Evolutionary conservation across 129 eudicot genomes (phyloP), one percentile per base, ranked within the genome.

Genomic region (Rutidosis leptorrhynchoides): DNA sequence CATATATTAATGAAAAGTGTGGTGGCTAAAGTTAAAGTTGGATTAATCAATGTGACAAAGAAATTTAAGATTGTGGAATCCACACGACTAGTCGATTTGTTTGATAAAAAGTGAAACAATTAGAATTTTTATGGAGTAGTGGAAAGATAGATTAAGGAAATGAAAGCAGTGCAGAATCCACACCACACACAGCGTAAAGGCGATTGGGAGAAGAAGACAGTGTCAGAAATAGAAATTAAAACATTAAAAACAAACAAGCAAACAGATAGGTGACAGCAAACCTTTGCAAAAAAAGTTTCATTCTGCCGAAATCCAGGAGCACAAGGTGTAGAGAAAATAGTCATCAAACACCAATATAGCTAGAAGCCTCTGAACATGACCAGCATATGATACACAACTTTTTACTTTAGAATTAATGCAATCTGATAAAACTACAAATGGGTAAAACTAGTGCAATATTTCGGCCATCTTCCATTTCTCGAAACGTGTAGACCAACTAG

Each of bases 11-110:
- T 19, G 37, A 65, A 17, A 63, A 33, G 70, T 75, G 57, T 68
- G 70, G 62, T 28, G 10, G 40, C 75, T 70, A 76, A 73, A 68
- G 16, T n/a, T 51, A 15, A 26, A 76, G 80, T 60, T 33, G 70
- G 55, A 68, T 58, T 29, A 30, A 49, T 45, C 22, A 35, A 59
- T 15, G 43, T 29, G 37, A 37, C 21, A n/a, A 60, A 68, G 11
- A 17, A n/a, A 32, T 35, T 32, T 19, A 24, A 37, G 75, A 25
- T 17, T 29, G 74, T 70, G 67, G 57, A 26, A 58, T 64, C 37
- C 56, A 64, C 56, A 64, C 56, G 25, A 32, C 40, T 40, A 4
- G 16, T 32, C 27, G n/a, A 45, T 42, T 19, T 23, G n/a, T 21
- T 58, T 11, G 16, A 58, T 6, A 26, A 27, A 28, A 58, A 58